Evolutionary conservation across 2,329 filamentous ascomycete species (phyloP), one percentile per base, ranked within the genome.

Genomic region (Apiospora malaysiana): DNA sequence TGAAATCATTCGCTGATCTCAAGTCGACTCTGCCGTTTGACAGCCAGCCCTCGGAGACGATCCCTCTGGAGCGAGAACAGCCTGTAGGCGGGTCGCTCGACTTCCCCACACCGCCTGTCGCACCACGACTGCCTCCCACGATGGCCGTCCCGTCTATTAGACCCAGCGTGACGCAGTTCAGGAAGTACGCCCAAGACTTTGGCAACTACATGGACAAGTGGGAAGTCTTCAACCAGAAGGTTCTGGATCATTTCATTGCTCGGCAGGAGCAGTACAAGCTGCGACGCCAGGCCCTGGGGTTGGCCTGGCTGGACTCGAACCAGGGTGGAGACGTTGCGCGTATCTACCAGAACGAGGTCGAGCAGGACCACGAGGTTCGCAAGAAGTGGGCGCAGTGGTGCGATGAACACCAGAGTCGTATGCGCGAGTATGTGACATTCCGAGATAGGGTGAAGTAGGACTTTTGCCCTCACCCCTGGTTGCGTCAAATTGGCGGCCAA

Each of bases 311-410:
- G 23, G 81, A 81, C 42, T 76, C 80, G 10, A n/a, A 68, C 6
- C 25, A 59, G 21, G 78, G 79, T 1, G 79, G 85, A 32, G 82
- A 86, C 49, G 73, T 75, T 1, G 89, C 87, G 0, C 78, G 83
- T 21, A 85, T 87, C 70, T 94, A 94, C 77, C 79, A 89, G 71
- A 82, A 82, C 47, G 89, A 88, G 78, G 81, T 92, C 70, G 86
- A 88, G 74, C 88, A 93, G 79, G 92, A 94, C 77, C 86, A 89
- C 73, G 83, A 84, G 66, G 88, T 93, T 6, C 84, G 90, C 70
- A 84, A 84, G 76, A 85, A 87, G 70, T 94, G 92, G 91, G 81
- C 81, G 42, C 79, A 85, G 10, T 88, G 88, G 9, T 89, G 87
- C 72, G 86, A 89, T 59, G 85, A 85, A 72, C 92, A 94, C 76